Evolutionary conservation across 768 basidiomycete genomes (phyloP), one percentile per base, ranked within the genome.

Genomic region (Pleurotus eryngii): DNA sequence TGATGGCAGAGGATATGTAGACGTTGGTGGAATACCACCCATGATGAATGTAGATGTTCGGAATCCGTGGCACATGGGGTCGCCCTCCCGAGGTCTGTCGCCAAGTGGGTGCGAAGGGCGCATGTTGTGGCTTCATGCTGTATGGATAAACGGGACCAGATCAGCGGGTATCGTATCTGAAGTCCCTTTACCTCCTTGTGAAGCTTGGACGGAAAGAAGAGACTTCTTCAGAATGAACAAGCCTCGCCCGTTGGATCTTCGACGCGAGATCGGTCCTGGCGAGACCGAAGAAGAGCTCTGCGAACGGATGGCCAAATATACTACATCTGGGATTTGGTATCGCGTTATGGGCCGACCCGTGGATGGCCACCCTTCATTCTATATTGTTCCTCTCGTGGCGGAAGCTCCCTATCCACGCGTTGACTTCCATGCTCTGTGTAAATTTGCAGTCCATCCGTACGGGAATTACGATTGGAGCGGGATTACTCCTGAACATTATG

Each of bases 161-260:
- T 67, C 76, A 11, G 82, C 84, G 17, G 92, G 84, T 1, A 73
- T 95, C 24, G 74, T 94, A 18, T 85, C 89, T 26, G 89, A 87
- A 3, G 82, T 84, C 0, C 63, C 68, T 30, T 71, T 92, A 39
- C 80, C 79, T 0, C 64, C 74, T 5, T 73, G 76, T 17, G 77
- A 82, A 15, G 63, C 87, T 30, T 60, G 60, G n/a, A 67, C 72
- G 59, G 68, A 71, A 46, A 76, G 68, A 12, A 59, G 54, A 4
- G 60, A 67, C 22, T 65, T 70, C 17, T 66, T 89, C 1, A 57
- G 64, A 3, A 71, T 74, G 11, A 63, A 63, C 3, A 61, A 64
- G 1, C 76, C 76, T 1, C 57, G 60, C 35, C 69, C 61, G 4
- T 64, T 87, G 5, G 55, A 59, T 15, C 78, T 85, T 56, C 68